Percentiles rank a stretch among this genome's conserved stretches.
Conservation (phyloP, 106 monocot species). For the Chionographis japonica region DNA sequence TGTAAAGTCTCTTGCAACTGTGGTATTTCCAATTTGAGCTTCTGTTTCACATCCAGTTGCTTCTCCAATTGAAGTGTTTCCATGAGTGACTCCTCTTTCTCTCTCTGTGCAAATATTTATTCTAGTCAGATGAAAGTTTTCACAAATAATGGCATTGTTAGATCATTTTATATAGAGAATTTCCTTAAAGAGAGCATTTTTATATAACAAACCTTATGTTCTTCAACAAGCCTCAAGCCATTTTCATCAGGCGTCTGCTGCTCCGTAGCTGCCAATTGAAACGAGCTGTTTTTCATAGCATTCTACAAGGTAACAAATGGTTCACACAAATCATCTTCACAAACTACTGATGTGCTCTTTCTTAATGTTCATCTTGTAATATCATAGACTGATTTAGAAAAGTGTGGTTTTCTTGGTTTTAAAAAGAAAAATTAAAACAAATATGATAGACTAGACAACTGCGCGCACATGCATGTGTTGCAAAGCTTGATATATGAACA, state of each 20-base stretch:
- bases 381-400: too few relatives aligned
- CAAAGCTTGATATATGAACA: too few relatives aligned
- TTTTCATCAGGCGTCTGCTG: constrained; percentile 61
- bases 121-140: not conserved
- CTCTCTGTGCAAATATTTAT: constrained; percentile 33
- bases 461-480: too few relatives aligned
- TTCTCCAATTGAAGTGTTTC: constrained; percentile 68
- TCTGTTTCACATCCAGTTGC: constrained; percentile 78
- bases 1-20: constrained; percentile 63
- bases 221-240: constrained; percentile 55
- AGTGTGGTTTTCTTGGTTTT: too few relatives aligned
- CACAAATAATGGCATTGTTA: not conserved
- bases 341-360: too few relatives aligned
- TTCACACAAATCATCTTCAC: too few relatives aligned
- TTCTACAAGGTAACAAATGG: constrained; percentile 21
- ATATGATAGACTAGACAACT: too few relatives aligned
- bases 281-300: constrained; percentile 49
- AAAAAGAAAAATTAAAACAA: too few relatives aligned
- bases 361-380: too few relatives aligned
- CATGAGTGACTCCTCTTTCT: constrained; percentile 62
- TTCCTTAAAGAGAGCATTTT: not conserved
- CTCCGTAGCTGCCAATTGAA: constrained; percentile 51
- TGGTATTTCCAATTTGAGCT: constrained; percentile 80
- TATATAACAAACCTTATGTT: constrained; percentile 56
- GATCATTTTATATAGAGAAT: not conserved